Conservation (phyloP, 2,329 filamentous ascomycete species). For the Verticillium zaregamsianum region DNA sequence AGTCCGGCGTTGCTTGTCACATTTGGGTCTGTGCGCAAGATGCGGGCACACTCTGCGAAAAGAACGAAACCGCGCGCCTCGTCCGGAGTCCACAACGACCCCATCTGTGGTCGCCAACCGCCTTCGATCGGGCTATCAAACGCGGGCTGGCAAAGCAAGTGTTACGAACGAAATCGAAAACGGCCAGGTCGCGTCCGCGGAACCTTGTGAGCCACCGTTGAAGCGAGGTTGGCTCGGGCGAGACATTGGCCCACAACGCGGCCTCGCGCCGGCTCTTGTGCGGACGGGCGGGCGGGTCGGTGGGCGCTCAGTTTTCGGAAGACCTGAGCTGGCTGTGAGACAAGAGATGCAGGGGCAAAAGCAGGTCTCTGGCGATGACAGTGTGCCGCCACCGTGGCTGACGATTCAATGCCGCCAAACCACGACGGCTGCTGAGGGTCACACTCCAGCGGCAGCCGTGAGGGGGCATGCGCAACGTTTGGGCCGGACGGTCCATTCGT, state of each 20-base stretch:
- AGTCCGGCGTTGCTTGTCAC: conserved; percentile 4
- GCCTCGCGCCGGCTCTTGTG: not conserved
- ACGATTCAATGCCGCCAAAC: not conserved
- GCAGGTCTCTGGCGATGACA: not conserved
- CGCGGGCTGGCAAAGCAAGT: not conserved
- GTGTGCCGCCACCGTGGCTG: not conserved
- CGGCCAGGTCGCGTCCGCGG: not conserved
- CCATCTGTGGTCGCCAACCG: not conserved
- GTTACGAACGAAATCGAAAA: not conserved
- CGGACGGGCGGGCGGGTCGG: not conserved
- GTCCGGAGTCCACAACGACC: not conserved
- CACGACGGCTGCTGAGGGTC: not conserved
- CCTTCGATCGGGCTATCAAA: not conserved
- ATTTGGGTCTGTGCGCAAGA: conserved; percentile 5
- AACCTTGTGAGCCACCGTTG: not conserved
- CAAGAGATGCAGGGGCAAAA: not conserved
- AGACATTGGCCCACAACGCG: not conserved
- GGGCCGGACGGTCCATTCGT: not conserved
- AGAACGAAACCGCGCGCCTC: not conserved
- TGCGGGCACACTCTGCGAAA: not conserved
- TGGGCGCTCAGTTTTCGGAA: not conserved
- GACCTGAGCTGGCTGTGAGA: not conserved
- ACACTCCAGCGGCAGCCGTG: not conserved
- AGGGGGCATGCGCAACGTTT: not conserved
- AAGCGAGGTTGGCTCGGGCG: not conserved